phyloP scores from a whole-genome alignment of 2,329 filamentous ascomycete genomes.

The Huntiella moniliformis region DNA sequence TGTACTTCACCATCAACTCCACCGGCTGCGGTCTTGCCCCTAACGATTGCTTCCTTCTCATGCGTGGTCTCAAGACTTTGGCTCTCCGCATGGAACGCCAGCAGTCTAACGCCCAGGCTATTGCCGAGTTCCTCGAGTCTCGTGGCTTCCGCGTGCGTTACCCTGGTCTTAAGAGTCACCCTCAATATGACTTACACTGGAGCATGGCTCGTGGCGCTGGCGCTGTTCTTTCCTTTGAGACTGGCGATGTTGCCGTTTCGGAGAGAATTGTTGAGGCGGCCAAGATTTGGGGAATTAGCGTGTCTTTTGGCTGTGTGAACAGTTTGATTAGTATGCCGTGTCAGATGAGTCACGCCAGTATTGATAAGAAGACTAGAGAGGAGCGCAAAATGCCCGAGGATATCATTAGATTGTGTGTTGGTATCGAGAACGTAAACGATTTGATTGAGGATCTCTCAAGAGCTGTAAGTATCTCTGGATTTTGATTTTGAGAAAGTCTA shows the following conservation, averaged over 20 bases:
- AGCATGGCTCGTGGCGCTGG: constrained; percentile 87
- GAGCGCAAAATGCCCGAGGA: constrained; percentile 92
- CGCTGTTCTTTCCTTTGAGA: constrained; percentile 90
- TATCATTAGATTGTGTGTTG: constrained; percentile 85
- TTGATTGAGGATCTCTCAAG: constrained; percentile 81
- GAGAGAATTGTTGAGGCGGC: constrained; percentile 90
- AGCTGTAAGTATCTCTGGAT: constrained; percentile 46
- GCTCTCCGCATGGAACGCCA: constrained; percentile 98
- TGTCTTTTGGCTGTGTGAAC: constrained; percentile 96
- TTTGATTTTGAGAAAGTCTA: neutral
- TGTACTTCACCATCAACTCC: constrained; percentile 94
- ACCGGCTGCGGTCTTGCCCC: constrained; percentile 87
- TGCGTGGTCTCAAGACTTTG: constrained; percentile 89
- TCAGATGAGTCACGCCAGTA: constrained; percentile 97
- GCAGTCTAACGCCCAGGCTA: constrained; percentile 74
- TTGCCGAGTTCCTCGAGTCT: constrained; percentile 78
- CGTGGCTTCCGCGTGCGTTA: constrained; percentile 92
- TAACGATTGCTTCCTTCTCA: constrained; percentile 88
- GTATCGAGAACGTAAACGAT: constrained; percentile 85
- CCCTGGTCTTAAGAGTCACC: constrained; percentile 82
- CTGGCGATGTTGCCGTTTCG: constrained; percentile 63
- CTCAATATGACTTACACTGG: constrained; percentile 91
- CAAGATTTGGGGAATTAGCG: constrained; percentile 81
- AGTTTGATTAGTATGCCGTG: constrained; percentile 98
- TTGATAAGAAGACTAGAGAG: constrained; percentile 79